A percentile compares a stretch with the other conserved stretches of the same genome.
Evolutionary conservation across 2,329 filamentous ascomycete genomes (phyloP).

Genomic region (Colletotrichum chrysophilum): DNA sequence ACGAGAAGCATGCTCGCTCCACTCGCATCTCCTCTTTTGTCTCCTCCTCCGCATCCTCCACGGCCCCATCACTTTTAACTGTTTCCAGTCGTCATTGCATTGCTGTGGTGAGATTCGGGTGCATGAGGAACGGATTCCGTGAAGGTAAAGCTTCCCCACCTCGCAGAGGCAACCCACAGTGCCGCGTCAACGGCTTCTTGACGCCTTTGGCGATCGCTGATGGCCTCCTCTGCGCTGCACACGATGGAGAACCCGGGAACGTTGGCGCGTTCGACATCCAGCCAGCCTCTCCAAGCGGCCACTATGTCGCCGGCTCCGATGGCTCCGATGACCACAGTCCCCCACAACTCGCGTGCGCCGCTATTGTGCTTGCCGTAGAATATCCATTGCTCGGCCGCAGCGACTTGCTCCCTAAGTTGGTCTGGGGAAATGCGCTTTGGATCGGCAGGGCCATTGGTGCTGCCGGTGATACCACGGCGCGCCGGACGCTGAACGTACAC

Average conservation of each 20-base stretch:
- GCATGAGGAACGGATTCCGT: neutral
- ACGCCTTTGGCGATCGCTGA: conserved; percentile 43
- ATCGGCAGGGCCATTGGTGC: neutral
- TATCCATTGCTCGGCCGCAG: conserved; percentile 51
- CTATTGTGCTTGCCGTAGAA: conserved; percentile 53
- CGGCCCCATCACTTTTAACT: neutral
- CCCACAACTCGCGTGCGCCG: conserved; percentile 58
- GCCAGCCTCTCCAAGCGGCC: conserved; percentile 55
- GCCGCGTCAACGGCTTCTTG: conserved; percentile 45
- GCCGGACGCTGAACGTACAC: conserved; percentile 54
- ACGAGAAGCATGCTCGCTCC: neutral
- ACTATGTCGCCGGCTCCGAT: conserved; percentile 34
- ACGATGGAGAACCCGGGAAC: conserved; percentile 43
- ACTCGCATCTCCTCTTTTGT: neutral
- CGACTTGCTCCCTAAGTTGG: conserved; percentile 39
- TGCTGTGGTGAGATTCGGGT: neutral
- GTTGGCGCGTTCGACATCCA: conserved; percentile 52
- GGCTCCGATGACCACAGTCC: conserved; percentile 58
- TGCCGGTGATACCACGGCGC: conserved; percentile 28
- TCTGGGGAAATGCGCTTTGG: conserved; percentile 20
- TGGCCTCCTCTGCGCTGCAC: conserved; percentile 49
- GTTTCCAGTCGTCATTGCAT: neutral
- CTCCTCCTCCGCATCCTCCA: neutral
- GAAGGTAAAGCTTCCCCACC: conserved; percentile 52
- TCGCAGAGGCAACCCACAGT: conserved; percentile 52